phyloP scores from a whole-genome alignment of 164 flowering plant genomes.

The Vitis amurensis region DNA sequence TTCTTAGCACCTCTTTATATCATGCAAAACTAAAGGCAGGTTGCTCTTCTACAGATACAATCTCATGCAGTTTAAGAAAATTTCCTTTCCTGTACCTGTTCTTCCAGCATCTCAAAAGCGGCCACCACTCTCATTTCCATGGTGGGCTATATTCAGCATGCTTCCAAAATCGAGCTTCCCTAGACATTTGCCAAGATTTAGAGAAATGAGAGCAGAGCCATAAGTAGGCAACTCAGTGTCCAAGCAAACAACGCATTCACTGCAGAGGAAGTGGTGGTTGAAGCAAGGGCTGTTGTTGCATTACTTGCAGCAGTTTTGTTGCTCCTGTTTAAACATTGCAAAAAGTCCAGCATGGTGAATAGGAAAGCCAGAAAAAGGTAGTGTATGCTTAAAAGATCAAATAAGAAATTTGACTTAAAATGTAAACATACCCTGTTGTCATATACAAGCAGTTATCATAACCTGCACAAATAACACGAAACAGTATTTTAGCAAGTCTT shows the following conservation, averaged over 20 bases:
- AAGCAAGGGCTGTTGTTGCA: constrained; percentile 35
- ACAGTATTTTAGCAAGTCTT: background rate
- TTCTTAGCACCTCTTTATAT: background rate
- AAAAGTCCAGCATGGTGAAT: background rate
- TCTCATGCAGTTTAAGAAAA: background rate
- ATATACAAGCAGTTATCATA: constrained; percentile 83
- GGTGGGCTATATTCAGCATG: background rate
- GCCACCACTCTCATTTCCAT: background rate
- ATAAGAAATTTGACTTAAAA: background rate
- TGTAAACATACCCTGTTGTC: constrained; percentile 63
- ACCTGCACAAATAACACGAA: constrained; percentile 55
- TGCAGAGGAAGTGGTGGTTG: constrained; percentile 29
- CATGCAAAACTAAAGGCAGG: constrained; percentile 9
- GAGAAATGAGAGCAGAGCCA: constrained; percentile 15
- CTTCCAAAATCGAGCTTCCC: background rate
- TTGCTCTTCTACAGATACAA: constrained; percentile 1
- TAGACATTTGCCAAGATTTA: background rate
- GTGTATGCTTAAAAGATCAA: background rate
- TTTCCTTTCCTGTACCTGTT: background rate
- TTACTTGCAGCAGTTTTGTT: constrained; percentile 47
- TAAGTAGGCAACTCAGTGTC: constrained; percentile 21
- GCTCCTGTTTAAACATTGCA: constrained; percentile 32
- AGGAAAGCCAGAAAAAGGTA: too few species aligned
- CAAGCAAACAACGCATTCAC: constrained; percentile 9
- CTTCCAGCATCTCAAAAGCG: background rate